A percentile compares a stretch with the other conserved stretches of the same genome.
These are phyloP conservation scores for Nicotiana rustica DNA, from an alignment of 305 asterid genomes.

Conservation along the genomic window DNA sequence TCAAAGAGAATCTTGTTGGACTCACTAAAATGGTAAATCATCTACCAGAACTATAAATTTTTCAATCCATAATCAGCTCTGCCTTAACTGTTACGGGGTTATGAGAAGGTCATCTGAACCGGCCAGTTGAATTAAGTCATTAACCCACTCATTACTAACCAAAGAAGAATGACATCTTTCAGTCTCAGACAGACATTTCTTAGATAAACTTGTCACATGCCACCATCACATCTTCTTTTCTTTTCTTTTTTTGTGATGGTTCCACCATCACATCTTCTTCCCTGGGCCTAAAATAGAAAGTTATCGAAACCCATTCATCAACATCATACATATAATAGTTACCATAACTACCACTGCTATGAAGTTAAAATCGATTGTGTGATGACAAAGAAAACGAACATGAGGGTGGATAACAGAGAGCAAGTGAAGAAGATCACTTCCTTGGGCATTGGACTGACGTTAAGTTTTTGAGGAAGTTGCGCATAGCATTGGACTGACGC, in stretches of 20 bases:
- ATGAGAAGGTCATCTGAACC: not conserved
- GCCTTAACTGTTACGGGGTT: not conserved
- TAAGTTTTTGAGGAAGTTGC: no score
- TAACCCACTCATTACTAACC: not conserved
- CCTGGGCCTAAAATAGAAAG: no score
- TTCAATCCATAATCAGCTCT: constrained; percentile 6
- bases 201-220: no score
- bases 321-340: no score
- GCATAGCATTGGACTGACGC: not conserved
- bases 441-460: not conserved
- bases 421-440: not conserved
- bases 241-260: no score
- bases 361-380: no score
- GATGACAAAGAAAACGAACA: not conserved
- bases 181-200: no score
- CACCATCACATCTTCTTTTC: no score
- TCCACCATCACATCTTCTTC: no score
- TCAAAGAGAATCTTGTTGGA: not conserved
- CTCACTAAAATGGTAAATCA: constrained; percentile 22
- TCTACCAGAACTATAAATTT: not conserved
- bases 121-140: not conserved
- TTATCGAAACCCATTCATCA: no score
- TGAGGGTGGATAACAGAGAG: not conserved
- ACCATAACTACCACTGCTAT: no score
- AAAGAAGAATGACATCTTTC: not conserved